Conservation (phyloP, 2,329 filamentous ascomycete genomes). For the Xylaria sp. region DNA sequence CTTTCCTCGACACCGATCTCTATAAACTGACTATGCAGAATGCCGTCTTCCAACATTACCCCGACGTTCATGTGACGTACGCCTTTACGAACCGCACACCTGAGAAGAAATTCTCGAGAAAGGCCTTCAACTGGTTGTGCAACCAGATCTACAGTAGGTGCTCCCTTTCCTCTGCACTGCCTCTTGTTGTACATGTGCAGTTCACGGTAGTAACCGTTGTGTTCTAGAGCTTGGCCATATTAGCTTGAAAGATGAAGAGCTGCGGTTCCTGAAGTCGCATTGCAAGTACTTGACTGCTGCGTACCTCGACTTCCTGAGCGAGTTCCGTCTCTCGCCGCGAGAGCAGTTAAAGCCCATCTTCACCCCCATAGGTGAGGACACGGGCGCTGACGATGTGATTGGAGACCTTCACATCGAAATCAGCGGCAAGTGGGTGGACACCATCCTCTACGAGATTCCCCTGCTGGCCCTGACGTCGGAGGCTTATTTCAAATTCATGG, state of each 20-base stretch:
- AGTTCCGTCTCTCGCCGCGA: constrained; percentile 82
- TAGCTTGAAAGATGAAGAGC: constrained; percentile 80
- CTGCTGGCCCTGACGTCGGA: constrained; percentile 92
- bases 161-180: constrained; percentile 7
- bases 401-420: constrained; percentile 83
- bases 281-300: constrained; percentile 82
- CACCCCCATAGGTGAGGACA: constrained; percentile 63
- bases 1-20: constrained; percentile 83
- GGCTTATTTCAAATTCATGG: constrained; percentile 97
- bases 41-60: constrained; percentile 92
- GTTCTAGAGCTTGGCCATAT: constrained; percentile 83
- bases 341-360: constrained; percentile 83
- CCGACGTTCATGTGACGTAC: constrained; percentile 84
- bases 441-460: constrained; percentile 97
- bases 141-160: constrained; percentile 80
- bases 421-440: constrained; percentile 89
- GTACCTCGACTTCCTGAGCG: constrained; percentile 84
- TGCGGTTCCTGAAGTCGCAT: constrained; percentile 78
- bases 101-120: constrained; percentile 87
- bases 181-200: constrained; percentile 24
- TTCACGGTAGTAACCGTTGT: constrained; percentile 27
- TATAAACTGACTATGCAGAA: constrained; percentile 99
- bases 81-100: constrained; percentile 95
- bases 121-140: constrained; percentile 86
- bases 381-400: constrained; percentile 70